Evolutionary conservation across 1,284 basidiomycete genomes (phyloP).

Genomic region (Rhodotorula sp.): DNA sequence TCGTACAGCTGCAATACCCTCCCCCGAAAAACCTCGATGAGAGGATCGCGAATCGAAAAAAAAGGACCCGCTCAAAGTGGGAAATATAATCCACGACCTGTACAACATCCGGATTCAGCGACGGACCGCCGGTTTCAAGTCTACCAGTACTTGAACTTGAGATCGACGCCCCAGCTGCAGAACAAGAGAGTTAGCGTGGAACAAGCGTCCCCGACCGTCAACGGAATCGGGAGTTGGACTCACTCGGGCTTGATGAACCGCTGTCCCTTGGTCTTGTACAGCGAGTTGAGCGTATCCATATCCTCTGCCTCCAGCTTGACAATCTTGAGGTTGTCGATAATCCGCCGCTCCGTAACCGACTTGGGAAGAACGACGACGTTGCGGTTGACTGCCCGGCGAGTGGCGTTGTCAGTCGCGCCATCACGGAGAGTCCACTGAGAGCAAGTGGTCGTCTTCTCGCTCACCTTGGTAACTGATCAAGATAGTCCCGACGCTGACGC

Average conservation of each 20-base stretch:
- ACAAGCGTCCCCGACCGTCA: background rate
- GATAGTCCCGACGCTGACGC: slow-evolving; percentile 62
- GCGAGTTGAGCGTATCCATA: slow-evolving; percentile 57
- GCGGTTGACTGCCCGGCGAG: slow-evolving; percentile 56
- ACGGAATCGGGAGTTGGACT: background rate
- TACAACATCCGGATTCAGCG: background rate
- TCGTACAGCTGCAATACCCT: no score
- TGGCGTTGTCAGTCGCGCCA: background rate
- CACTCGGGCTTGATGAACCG: slow-evolving; percentile 29
- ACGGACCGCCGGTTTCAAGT: background rate
- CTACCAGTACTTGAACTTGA: slow-evolving; percentile 36
- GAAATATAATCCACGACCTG: no score
- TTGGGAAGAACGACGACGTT: slow-evolving; percentile 73
- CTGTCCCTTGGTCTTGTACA: slow-evolving; percentile 34
- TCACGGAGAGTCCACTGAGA: background rate
- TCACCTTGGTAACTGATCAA: slow-evolving; percentile 61
- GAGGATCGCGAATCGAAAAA: no score
- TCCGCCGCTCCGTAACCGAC: slow-evolving; percentile 71
- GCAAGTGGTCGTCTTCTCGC: background rate
- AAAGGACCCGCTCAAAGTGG: no score
- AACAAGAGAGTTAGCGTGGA: background rate
- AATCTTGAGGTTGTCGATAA: slow-evolving; percentile 69
- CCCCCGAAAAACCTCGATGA: no score
- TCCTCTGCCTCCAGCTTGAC: slow-evolving; percentile 64
- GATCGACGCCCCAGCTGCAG: slow-evolving; percentile 29